Base-by-base conservation (phyloP, 202 grass and related monocot genomes). In the Zoysia matrella region DNA sequence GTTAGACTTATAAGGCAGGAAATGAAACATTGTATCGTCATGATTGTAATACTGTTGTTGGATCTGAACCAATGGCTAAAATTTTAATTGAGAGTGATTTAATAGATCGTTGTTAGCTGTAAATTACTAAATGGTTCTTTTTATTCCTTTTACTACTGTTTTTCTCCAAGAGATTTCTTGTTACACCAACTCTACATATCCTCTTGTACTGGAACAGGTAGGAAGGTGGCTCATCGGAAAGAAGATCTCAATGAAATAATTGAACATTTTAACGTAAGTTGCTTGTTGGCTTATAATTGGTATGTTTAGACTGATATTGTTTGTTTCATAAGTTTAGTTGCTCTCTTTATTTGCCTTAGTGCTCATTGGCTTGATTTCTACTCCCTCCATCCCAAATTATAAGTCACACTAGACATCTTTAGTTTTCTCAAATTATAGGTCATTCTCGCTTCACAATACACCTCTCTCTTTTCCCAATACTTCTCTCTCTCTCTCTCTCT, bases 201-300 rank as follows among this genome's bases (percentile, higher is more conserved):
- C 13, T 49, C 52, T 15, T 91, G 18, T 85, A 43, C 8, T 90
- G 71, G 10, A 81, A 80, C 83, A 94, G 90, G 95, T 49, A 93
- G 57, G 85, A 98, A 94, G 84, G 80, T 98, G 75, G 90, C 90
- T 1, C 79, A 91, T 85, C 90, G 92, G 43, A 98, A 88, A 86
- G 95, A 93, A 76, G 88, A 94, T 44, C 82, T 98, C 42, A 81
- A 53, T 82, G 95, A 94, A 77, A 81, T 98, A 67, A 82, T 91
- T 1, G 92, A 94, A 57, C 92, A 98, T 91, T 98, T 98, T 79
- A 98, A 94, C 40, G 92, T 97, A 87, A 97, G 94, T 90, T 82
- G 41, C 65, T 76, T 67, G 9, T 84, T 80, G 46, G 3, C 44
- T 79, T 61, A 79, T 50, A 16, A 76, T 55, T 57, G 69, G 10